Evolutionary conservation across 345 rosid species (phyloP), one percentile per base, ranked within the genome.

Genomic region (Acer yangbiense): DNA sequence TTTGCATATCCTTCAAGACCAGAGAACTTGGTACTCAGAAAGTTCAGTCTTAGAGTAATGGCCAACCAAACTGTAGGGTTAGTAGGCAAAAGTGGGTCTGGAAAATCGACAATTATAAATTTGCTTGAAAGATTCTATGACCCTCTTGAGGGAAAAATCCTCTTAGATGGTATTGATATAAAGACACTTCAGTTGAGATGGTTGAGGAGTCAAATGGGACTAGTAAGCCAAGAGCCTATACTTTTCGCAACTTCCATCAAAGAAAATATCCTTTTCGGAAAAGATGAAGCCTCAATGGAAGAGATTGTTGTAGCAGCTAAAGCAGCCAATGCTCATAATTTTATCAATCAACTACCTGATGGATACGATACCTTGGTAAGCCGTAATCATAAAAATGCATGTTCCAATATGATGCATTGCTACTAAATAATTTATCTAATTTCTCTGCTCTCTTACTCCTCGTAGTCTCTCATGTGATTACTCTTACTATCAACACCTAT

Each of bases 121-220:
- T 81, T 89, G 69, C 77, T 87, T 17, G 85, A 84, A 62, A 81
- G 92, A 29, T 87, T 85, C 79, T 81, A 81, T 32, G 89, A 87
- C 69, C 90, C 92, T 12, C 20, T 73, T 0, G 41, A 58, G 4
- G 91, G 91, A 55, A 80, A 81, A 50, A 82, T 84, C 29, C 66
- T 81, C 78, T 52, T 86, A n/a, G 89, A 86, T 68, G 87, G 87
- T 41, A 18, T 60, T 43, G 61, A 41, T 7, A 63, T 74, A 55
- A 82, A n/a, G 76, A 48, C 46, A 1, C 63, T 77, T 16, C 70
- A 77, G 74, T 52, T 81, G 41, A 61, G 67, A 64, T 74, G 81
- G 78, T 32, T 82, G 21, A 13, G 81, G 41, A 68, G 68, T 18
- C 84, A 77, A 25, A 77, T 74, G 69, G 78, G 69, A 17, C 71